Percentiles rank a stretch among this genome's conserved stretches.
These are phyloP conservation scores for Apiospora sp. DNA, from an alignment of 2,329 filamentous ascomycete genomes.

Conservation along the genomic window DNA sequence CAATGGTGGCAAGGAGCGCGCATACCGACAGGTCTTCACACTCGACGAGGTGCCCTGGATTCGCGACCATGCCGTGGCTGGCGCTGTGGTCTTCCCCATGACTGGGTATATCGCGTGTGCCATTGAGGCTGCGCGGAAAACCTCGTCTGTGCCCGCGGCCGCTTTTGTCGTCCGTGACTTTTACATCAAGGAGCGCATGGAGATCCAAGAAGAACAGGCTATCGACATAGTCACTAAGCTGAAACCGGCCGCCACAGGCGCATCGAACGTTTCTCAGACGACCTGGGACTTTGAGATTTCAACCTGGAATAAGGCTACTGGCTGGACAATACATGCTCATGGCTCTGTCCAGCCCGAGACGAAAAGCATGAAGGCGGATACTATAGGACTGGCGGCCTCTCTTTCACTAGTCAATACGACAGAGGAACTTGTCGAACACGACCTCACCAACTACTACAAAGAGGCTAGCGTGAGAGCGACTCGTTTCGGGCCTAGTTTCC, in stretches of 20 bases:
- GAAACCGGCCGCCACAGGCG: slow-evolving; percentile 31
- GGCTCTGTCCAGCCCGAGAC: slow-evolving; percentile 34
- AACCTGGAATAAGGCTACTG: slow-evolving; percentile 34
- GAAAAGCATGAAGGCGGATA: slow-evolving; percentile 32
- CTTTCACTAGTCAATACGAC: not conserved
- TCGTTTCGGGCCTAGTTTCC: slow-evolving; percentile 39
- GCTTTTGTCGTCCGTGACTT: slow-evolving; percentile 29
- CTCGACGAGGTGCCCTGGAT: slow-evolving; percentile 21
- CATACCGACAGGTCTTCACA: slow-evolving; percentile 11
- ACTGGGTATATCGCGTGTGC: slow-evolving; percentile 31
- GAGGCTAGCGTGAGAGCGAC: slow-evolving; percentile 30
- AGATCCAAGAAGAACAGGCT: slow-evolving; percentile 38
- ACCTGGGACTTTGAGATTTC: slow-evolving; percentile 10
- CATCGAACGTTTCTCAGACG: slow-evolving; percentile 32
- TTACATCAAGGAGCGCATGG: slow-evolving; percentile 33
- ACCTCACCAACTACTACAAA: slow-evolving; percentile 24
- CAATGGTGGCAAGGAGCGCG: slow-evolving; percentile 15
- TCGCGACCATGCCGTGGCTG: slow-evolving; percentile 51
- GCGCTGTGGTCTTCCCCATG: slow-evolving; percentile 30
- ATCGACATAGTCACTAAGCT: slow-evolving; percentile 40
- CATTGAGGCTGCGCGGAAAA: slow-evolving; percentile 28
- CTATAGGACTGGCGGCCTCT: slow-evolving; percentile 30
- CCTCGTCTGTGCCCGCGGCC: not conserved
- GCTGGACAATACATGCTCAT: slow-evolving; percentile 37
- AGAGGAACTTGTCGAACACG: slow-evolving; percentile 27